Percentiles rank a stretch among this genome's conserved stretches.
Conservation (phyloP, 768 basidiomycete species). For the Panus rudis region DNA sequence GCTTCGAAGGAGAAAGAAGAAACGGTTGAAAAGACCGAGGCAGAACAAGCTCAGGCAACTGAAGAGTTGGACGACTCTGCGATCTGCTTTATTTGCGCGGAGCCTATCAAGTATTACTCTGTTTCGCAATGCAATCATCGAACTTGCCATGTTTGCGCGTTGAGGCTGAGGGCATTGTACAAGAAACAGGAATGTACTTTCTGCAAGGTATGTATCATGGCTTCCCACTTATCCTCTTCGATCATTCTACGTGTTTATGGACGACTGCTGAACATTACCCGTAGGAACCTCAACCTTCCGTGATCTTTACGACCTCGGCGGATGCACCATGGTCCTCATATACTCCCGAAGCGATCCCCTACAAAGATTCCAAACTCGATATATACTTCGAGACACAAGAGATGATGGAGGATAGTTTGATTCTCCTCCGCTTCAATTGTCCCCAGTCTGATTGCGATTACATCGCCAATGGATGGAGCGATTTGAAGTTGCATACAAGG, state of each 20-base stretch:
- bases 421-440: conserved; percentile 92
- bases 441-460: conserved; percentile 80
- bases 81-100: conserved; percentile 92
- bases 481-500: conserved; percentile 79
- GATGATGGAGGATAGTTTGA: conserved; percentile 92
- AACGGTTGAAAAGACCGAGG: conserved; percentile 3
- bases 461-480: conserved; percentile 82
- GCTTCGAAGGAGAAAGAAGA: not conserved
- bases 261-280: conserved; percentile 1
- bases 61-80: conserved; percentile 29
- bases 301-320: conserved; percentile 69
- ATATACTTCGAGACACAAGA: conserved; percentile 86
- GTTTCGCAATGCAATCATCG: conserved; percentile 88
- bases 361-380: conserved; percentile 65
- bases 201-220: conserved; percentile 66
- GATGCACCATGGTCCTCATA: conserved; percentile 58
- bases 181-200: conserved; percentile 93
- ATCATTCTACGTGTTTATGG: not conserved
- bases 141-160: conserved; percentile 90
- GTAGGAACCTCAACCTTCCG: conserved; percentile 63
- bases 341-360: conserved; percentile 44
- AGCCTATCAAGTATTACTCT: conserved; percentile 85
- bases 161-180: conserved; percentile 85
- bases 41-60: conserved; percentile 2
- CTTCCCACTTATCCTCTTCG: too few species aligned